A percentile compares a stretch with the other conserved stretches of the same genome.
Evolutionary conservation across 805 yeast genomes (phyloP).

Genomic region (Groenewaldozyma salmanticensis): DNA sequence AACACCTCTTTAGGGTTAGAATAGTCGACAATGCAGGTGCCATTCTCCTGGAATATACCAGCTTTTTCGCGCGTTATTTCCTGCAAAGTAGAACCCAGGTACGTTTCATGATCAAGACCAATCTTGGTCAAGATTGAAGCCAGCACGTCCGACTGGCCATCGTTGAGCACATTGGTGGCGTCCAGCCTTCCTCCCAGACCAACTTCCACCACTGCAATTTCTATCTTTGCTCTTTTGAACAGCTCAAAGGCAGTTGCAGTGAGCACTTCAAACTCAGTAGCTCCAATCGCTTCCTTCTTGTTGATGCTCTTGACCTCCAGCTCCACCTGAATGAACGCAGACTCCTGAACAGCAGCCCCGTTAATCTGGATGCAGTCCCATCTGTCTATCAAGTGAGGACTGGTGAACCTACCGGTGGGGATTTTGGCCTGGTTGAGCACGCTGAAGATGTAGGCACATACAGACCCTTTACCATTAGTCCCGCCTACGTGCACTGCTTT

Average conservation of each 20-base stretch:
- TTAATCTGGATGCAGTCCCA: conserved; percentile 70
- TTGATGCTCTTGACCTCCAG: conserved; percentile 35
- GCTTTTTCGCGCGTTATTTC: conserved; percentile 75
- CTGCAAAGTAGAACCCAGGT: conserved; percentile 56
- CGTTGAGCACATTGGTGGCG: conserved; percentile 62
- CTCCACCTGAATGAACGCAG: conserved; percentile 38
- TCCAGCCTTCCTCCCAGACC: conserved; percentile 89
- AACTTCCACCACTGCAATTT: conserved; percentile 81
- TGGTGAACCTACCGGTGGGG: conserved; percentile 70
- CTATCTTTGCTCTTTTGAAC: conserved; percentile 50
- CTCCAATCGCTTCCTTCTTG: conserved; percentile 37
- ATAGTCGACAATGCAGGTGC: conserved; percentile 65
- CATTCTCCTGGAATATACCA: conserved; percentile 61
- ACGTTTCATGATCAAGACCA: conserved; percentile 73
- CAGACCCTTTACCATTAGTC: conserved; percentile 94
- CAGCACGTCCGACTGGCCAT: conserved; percentile 33
- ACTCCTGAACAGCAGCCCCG: conserved; percentile 42
- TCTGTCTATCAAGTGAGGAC: conserved; percentile 71
- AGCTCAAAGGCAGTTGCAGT: conserved; percentile 80
- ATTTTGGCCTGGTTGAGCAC: conserved; percentile 40
- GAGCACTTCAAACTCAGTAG: conserved; percentile 81
- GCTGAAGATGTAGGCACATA: conserved; percentile 70
- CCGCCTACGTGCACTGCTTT: conserved; percentile 88
- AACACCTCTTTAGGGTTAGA: conserved; percentile 47
- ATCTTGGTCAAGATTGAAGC: conserved; percentile 75